Base-by-base conservation (phyloP, 345 rosid genomes). In the Eutrema japonicum region DNA sequence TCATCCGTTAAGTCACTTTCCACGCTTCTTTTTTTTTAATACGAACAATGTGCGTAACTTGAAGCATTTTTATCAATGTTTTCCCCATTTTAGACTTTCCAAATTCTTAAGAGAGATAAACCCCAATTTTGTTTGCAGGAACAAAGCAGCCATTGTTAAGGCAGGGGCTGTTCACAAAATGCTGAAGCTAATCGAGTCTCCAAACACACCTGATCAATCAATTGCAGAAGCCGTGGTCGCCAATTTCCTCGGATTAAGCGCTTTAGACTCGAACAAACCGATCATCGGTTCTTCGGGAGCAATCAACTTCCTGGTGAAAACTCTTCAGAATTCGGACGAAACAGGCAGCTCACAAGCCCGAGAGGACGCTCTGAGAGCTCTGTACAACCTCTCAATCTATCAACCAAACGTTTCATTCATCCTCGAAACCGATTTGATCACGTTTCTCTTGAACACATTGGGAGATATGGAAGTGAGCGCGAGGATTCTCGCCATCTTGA, bases 61-160 rank as follows among this genome's bases (percentile, higher is more conserved):
- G 68, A 74, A 42, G 42, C 74, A 75, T 68, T 52, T 51, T 60
- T 50, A 33, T 67, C 56, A 67, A 59, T 59, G 33, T 32, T 38
- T 57, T 40, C 0, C 27, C 29, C n/a, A 12, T 5, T 46, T 73
- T 56, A 66, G 66, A 74, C 43, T 18, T 57, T 56, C 4, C 38
- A 30, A 32, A 43, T 36, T 53, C 49, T 47, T 36, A 73, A 64
- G 71, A 64, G 71, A 22, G 26, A 22, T 22, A 45, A 35, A 64
- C 16, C 55, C 7, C 33, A 7, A 16, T 22, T 1, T 32, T 30
- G 3, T 27, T 72, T 84, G 76, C 86, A 95, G 99, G 89, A 95
- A 95, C 77, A 95, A 95, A 83, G 97, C 97, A 60, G 96, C 99
- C 66, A 90, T 95, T 81, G 96, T 92, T n/a, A 90, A 95, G 78